Evolutionary conservation across 495 filamentous ascomycete genomes (phyloP).

Genomic region (Wilcoxina mikolae): DNA sequence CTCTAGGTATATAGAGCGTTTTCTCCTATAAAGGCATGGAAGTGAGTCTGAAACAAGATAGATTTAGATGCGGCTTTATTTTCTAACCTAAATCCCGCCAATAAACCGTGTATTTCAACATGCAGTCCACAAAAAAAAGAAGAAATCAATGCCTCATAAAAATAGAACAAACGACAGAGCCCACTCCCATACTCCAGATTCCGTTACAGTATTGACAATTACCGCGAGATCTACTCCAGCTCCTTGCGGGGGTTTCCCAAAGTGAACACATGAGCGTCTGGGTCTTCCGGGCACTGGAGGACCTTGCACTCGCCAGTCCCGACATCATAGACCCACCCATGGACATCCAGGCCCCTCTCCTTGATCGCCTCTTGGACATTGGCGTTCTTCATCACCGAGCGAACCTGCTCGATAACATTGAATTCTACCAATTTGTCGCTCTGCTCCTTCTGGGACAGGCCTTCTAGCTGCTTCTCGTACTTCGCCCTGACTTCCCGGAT

Average conservation of each 20-base stretch:
- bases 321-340: slow-evolving; percentile 37
- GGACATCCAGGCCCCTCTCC: slow-evolving; percentile 55
- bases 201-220: neutral
- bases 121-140: neutral
- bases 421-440: slow-evolving; percentile 46
- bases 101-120: no score
- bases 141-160: neutral
- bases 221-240: neutral
- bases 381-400: slow-evolving; percentile 45
- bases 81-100: no score
- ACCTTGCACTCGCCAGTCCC: slow-evolving; percentile 12
- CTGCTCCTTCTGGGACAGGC: slow-evolving; percentile 33
- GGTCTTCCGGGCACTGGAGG: slow-evolving; percentile 3
- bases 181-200: slow-evolving; percentile 3
- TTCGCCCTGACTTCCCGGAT: slow-evolving; percentile 45
- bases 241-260: neutral
- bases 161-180: neutral
- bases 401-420: slow-evolving; percentile 44
- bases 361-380: slow-evolving; percentile 47
- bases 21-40: no score
- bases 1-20: no score
- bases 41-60: no score
- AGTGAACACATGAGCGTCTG: neutral
- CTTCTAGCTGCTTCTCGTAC: slow-evolving; percentile 41
- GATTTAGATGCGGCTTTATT: no score